A percentile compares a stretch with the other conserved stretches of the same genome.
Conservation (phyloP, 129 eudicot genomes). For the Chrysanthemum makinoi region DNA sequence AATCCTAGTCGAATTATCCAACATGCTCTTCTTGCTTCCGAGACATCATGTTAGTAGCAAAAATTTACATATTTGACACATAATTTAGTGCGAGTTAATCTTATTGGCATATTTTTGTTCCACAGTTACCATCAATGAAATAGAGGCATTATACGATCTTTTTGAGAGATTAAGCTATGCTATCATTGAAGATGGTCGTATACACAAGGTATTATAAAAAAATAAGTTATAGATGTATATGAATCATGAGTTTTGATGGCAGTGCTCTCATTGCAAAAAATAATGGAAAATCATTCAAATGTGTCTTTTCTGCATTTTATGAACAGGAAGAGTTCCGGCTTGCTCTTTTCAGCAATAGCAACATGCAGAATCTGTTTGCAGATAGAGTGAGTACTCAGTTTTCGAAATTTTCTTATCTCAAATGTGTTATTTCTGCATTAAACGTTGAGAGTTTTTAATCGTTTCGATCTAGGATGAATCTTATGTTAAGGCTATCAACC, state of each 20-base stretch:
- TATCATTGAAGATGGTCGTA: constrained; percentile 43
- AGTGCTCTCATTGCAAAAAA: background rate
- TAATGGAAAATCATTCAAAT: background rate
- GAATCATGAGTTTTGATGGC: background rate
- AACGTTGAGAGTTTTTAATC: background rate
- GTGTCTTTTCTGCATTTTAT: constrained; percentile 11
- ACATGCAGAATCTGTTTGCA: constrained; percentile 56
- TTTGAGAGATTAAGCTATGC: constrained; percentile 46
- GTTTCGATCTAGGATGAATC: background rate
- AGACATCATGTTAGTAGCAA: constrained; percentile 72
- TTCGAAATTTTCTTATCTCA: background rate
- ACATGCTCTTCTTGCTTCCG: constrained; percentile 66
- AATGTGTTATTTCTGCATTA: too few species aligned
- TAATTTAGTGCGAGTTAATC: constrained; percentile 7
- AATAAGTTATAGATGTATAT: background rate
- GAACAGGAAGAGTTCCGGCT: constrained; percentile 82
- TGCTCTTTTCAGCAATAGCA: constrained; percentile 62
- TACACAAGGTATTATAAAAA: constrained; percentile 42
- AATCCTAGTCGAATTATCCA: constrained; percentile 34
- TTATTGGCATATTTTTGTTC: background rate
- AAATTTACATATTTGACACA: constrained; percentile 10
- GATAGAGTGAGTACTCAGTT: constrained; percentile 53
- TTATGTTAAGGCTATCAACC: background rate
- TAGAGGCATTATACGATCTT: constrained; percentile 47
- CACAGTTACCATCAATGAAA: constrained; percentile 57